Base-by-base conservation (phyloP, 2,329 filamentous ascomycete genomes). In the Leptographium procerum region DNA sequence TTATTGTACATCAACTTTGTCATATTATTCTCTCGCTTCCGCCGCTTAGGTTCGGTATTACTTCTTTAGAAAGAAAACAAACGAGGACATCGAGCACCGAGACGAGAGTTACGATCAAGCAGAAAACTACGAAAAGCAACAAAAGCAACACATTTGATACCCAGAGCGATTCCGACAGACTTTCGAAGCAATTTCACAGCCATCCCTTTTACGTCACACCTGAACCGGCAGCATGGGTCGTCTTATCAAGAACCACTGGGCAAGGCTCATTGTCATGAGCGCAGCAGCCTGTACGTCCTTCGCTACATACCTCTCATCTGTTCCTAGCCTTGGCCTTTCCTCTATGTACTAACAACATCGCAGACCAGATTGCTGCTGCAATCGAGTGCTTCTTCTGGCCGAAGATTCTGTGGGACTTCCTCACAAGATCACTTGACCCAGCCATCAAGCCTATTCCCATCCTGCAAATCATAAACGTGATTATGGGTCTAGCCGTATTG, bases 241-340 rank as follows among this genome's bases (percentile, higher is more conserved):
- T 75, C 85, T 99, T 70, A 97, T 99, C 78, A 99, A 99, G 82
- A 97, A 97, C 78, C 94, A 99, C 78, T 96, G 90, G 90, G 94
- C 91, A 66, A 87, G 94, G 61, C 85, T 99, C 68, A 94, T 99
- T 69, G 82, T 95, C 73, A 78, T 99, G 70, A 89, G 89, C 31
- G 90, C 94, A 43, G 87, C 89, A 65, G 72, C 77, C 59, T 91
- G 88, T 91, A 83, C 61, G 77, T 75, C 16, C 16, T 33, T 4
- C n/a, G 6, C 8, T 16, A 43, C 40, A 43, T 43, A 7, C n/a
- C n/a, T n/a, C n/a, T n/a, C 6, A n/a, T 43, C 19, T 16, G 36
- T 16, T 13, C 19, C 19, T 19, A 19, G 8, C 40, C n/a, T 2
- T 43, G 40, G 7, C 1, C 26, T 19, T 28, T 26, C 14, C 24